Base-by-base conservation (phyloP, 2,329 filamentous ascomycete genomes). In the Aspergillus unguis region DNA sequence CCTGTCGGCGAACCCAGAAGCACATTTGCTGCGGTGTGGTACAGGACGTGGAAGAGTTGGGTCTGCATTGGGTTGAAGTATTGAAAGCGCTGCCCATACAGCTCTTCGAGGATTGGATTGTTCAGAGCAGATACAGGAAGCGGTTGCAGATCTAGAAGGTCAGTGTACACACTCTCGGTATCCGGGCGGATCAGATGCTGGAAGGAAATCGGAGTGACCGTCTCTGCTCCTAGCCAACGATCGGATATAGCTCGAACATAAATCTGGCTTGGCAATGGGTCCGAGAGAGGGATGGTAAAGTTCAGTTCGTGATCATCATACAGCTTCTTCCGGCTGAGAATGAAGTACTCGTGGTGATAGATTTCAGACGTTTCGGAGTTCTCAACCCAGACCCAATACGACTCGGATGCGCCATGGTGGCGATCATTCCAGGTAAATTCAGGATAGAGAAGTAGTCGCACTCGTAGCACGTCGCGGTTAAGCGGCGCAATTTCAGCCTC, bases 1-100 rank as follows among this genome's bases (percentile, higher is more conserved):
- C 94, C 94, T 0, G 95, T 99, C 0, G 94, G 95, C 2, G 94
- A 97, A 6, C 95, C 94, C 6, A 99, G 81, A 3, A 99, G 81
- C 4, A 99, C 92, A 66, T 99, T 99, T 42, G 89, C 87, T 6
- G 88, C 74, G 0, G 94, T 96, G 68, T 97, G 87, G 61, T 99
- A 99, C 32, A 99, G 81, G 10, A 90, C 92, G 65, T 99, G 94
- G 73, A 99, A 99, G 47, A 99, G 90, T 66, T 99, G 94, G 0
- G 94, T 97, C 71, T 99, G 94, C 95, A 99, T 97, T 0, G 94
- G 94, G 67, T 99, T 99, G 80, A 99, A 99, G 72, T 87, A 99
- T 59, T 94, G 87, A 71, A 99, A 99, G 31, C 91, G 84, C 67
- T 92, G 79, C 0, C 81, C 85, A 65, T 99, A 99, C 1, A 99